These are phyloP conservation scores for Fraxinus baroniana DNA, from an alignment of 305 asterid genomes.

Conservation along the genomic window DNA sequence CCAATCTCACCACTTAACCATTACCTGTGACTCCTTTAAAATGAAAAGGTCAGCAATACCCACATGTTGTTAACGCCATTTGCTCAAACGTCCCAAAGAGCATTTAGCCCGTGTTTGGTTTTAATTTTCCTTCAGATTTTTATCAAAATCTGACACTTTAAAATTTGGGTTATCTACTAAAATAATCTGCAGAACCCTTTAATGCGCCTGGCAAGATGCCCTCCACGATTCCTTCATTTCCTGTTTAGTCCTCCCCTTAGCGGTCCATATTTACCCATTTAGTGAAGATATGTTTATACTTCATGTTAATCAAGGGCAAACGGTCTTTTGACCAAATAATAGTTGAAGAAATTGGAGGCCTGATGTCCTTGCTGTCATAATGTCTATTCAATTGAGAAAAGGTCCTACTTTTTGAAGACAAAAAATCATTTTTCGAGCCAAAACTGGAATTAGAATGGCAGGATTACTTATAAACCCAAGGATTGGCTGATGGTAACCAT, in stretches of 20 bases:
- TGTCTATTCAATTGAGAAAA: not conserved
- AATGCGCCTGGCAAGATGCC: not conserved
- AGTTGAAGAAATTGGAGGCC: not conserved
- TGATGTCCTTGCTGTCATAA: not conserved
- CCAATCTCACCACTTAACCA: not conserved
- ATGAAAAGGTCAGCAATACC: not conserved
- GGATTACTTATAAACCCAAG: not conserved
- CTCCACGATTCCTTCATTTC: not conserved
- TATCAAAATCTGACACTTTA: not conserved
- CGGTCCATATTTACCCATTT: not conserved
- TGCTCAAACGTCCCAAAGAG: not conserved
- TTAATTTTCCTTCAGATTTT: not conserved
- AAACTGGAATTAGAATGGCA: not conserved
- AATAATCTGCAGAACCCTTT: not conserved
- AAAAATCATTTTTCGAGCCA: not conserved
- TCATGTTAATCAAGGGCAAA: not conserved
- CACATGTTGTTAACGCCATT: not conserved
- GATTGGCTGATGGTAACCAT: not conserved
- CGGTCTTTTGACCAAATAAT: not conserved
- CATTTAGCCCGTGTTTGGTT: not conserved
- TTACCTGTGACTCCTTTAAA: not conserved
- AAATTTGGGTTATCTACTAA: not conserved
- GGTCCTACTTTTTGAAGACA: not conserved
- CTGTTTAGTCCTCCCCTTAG: not conserved
- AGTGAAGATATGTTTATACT: not conserved